A percentile compares a stretch with the other conserved stretches of the same genome.
Evolutionary conservation across 148 eudicot species (phyloP).

Genomic region (Polygonum maritimum): DNA sequence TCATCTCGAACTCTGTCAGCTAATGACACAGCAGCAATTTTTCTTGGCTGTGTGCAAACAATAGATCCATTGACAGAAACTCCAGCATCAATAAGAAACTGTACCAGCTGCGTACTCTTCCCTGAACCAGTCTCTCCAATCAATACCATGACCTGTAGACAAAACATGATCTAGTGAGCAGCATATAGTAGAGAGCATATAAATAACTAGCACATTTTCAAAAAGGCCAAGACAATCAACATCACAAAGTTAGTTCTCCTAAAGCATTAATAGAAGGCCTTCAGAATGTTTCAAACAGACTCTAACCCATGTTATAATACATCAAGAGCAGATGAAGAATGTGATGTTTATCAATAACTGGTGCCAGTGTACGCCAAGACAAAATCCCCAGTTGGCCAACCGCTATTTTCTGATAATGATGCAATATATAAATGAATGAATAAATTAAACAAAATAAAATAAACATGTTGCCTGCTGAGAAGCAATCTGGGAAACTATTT

Average conservation of each 20-base stretch:
- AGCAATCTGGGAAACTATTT: conserved; percentile 26
- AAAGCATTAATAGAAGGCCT: too few relatives aligned
- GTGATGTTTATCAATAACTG: neutral
- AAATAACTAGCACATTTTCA: neutral
- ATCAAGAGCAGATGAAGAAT: neutral
- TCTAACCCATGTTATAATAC: too few relatives aligned
- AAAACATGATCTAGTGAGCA: conserved; percentile 7
- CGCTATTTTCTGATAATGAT: neutral
- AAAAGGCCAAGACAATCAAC: neutral
- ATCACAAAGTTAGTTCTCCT: neutral
- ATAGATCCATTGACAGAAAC: conserved; percentile 42
- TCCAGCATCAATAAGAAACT: conserved; percentile 90
- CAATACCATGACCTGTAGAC: conserved; percentile 68
- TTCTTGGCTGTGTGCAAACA: conserved; percentile 92
- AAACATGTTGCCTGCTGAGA: conserved; percentile 37
- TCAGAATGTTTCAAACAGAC: too few relatives aligned
- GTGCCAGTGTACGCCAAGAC: neutral
- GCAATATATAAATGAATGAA: neutral
- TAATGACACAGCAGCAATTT: conserved; percentile 76
- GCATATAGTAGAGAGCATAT: neutral
- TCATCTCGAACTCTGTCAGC: conserved; percentile 76
- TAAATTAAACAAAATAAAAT: neutral
- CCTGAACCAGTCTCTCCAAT: conserved; percentile 98
- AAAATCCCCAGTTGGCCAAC: neutral
- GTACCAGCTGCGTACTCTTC: conserved; percentile 90